Evolutionary conservation across 352 stramenopile species (phyloP), one percentile per base, ranked within the genome.

Genomic region (Globisporangium rhizosaccharum): DNA sequence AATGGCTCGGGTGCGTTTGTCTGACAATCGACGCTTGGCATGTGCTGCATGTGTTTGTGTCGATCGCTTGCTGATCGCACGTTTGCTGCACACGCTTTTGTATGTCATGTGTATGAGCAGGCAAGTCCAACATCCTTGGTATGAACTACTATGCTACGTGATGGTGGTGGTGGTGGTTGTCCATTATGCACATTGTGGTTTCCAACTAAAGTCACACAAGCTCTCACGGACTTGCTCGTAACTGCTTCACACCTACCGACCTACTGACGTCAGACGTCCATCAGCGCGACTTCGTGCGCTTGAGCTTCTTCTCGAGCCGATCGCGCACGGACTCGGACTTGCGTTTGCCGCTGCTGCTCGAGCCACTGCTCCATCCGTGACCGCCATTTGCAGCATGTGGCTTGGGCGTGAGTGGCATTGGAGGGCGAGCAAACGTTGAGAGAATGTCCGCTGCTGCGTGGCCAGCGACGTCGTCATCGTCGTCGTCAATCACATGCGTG

Each of bases 251-350:
- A 51, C 46, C 18, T 50, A 50, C 45, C 20, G 18, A 50, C 45
- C 7, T 17, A 33, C 46, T 18, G 42, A 17, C 28, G 2, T 20
- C 39, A 17, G n/a, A 30, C 25, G 20, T 51, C 23, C 8, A 41
- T 80, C 49, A 82, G 42, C 70, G 71, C 33, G 70, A 60, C 55
- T 87, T 87, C 56, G 73, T 84, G 37, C 83, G 83, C 68, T 89
- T 93, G 37, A 93, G 74, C 60, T 93, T 93, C 56, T 93, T 93
- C 51, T 77, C 79, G 55, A 93, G 60, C 1, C 83, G 81, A 55
- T 88, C 81, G 18, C 83, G 79, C 7, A 75, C 81, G 15, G 80
- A 90, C 17, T 66, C 63, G 4, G 73, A 67, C 62, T 82, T 89
- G 52, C 82, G 75, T 61, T 91, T 92, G 18, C 67, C 65, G 47